These are phyloP conservation scores for Craterostigma plantagineum DNA, from an alignment of 257 asterid species.

Conservation along the genomic window DNA sequence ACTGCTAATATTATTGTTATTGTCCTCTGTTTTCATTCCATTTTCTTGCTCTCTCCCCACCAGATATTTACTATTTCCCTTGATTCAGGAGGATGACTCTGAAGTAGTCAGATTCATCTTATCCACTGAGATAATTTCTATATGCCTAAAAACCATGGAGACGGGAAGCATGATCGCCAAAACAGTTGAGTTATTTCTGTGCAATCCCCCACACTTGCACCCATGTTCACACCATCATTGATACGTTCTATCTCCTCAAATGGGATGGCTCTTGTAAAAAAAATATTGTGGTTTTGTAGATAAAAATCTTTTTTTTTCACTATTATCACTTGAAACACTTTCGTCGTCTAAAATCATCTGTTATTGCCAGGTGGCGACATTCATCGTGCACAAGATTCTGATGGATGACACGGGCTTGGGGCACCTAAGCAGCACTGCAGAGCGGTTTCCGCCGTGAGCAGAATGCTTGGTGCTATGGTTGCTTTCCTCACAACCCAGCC, in stretches of 20 bases:
- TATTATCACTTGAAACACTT: not conserved
- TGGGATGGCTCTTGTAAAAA: no score
- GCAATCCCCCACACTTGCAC: not conserved
- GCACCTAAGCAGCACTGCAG: conserved; percentile 74
- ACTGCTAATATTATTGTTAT: no score
- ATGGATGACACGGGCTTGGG: conserved; percentile 90
- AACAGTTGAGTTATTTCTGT: conserved; percentile 42
- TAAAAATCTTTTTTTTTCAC: not conserved
- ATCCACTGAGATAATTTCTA: conserved; percentile 83
- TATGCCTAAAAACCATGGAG: conserved; percentile 94
- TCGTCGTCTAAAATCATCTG: conserved; percentile 4
- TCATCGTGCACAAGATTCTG: conserved; percentile 83
- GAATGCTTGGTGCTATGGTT: conserved; percentile 85
- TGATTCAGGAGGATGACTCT: conserved; percentile 72
- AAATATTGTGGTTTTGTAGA: no score
- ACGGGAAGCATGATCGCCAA: conserved; percentile 92
- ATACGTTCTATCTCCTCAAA: no score
- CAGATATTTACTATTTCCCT: conserved; percentile 6
- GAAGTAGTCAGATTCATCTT: conserved; percentile 85
- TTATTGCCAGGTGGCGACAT: conserved; percentile 94
- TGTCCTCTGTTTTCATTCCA: no score
- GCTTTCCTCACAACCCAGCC: conserved; percentile 75
- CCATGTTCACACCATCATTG: no score
- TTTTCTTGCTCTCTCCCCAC: no score
- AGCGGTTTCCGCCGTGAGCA: conserved; percentile 83